These are phyloP conservation scores for Chaetomium tenue DNA, from an alignment of 495 filamentous ascomycete species.

Conservation along the genomic window DNA sequence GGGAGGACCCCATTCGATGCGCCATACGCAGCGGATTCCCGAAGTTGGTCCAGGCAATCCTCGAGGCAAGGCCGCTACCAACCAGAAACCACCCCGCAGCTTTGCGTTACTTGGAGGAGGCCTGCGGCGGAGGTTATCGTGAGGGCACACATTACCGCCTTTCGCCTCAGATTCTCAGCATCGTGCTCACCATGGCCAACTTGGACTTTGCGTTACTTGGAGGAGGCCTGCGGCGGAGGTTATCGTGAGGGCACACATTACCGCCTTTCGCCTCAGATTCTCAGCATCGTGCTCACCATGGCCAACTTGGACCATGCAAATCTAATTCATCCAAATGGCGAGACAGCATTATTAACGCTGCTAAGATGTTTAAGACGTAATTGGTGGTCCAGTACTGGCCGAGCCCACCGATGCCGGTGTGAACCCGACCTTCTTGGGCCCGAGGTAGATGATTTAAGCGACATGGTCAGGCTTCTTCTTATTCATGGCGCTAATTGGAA, in stretches of 20 bases:
- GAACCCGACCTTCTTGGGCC: not conserved
- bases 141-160: not conserved
- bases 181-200: not conserved
- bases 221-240: not conserved
- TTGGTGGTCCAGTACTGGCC: not conserved
- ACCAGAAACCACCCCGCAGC: not conserved
- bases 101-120: not conserved
- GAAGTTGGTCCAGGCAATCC: not conserved
- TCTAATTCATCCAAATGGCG: not conserved
- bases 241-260: too few species aligned
- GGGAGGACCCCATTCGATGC: not conserved
- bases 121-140: not conserved
- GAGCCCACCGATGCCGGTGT: not conserved
- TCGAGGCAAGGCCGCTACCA: not conserved
- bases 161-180: not conserved
- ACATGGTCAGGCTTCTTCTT: not conserved
- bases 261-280: not conserved
- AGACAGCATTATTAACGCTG: not conserved
- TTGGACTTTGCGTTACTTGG: not conserved
- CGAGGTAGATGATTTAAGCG: not conserved
- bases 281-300: not conserved
- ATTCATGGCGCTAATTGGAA: constrained; percentile 1
- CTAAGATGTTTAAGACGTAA: not conserved
- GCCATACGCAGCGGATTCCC: constrained; percentile 1
- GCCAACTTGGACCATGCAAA: not conserved